phyloP scores from a whole-genome alignment of 2,329 filamentous ascomycete species.

The Claviceps sorghi region DNA sequence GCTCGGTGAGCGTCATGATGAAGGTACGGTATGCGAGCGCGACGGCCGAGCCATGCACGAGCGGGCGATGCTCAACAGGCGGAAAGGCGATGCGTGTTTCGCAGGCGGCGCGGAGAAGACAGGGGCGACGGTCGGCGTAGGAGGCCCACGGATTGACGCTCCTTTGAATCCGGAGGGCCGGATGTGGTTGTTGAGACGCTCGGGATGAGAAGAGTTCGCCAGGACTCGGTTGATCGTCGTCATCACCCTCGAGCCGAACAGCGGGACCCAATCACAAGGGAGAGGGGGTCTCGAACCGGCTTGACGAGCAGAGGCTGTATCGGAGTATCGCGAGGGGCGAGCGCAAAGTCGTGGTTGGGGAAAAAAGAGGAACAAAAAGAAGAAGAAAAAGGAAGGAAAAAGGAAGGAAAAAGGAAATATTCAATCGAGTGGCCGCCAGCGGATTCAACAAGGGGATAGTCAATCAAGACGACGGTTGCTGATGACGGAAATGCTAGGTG shows the following conservation, averaged over 20 bases:
- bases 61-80: not conserved
- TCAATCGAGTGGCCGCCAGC: constrained; percentile 6
- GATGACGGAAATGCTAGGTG: not conserved
- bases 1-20: constrained; percentile 15
- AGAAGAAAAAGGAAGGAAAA: not conserved
- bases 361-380: not conserved
- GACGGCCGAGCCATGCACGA: constrained; percentile 1
- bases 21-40: not conserved
- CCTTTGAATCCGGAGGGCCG: not conserved
- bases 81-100: not conserved
- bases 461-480: not conserved
- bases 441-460: not conserved
- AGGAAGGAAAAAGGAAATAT: not conserved
- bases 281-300: not conserved
- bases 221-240: not conserved
- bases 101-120: not conserved
- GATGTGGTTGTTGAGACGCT: too few species aligned
- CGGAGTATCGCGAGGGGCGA: too few species aligned
- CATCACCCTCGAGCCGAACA: not conserved
- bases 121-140: constrained; percentile 1
- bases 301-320: not conserved
- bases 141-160: not conserved
- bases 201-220: not conserved
- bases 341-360: not conserved
- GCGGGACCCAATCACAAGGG: not conserved